These are phyloP conservation scores for Hemisphaericaspora nanyangensis DNA, from an alignment of 805 yeast species.

Conservation along the genomic window DNA sequence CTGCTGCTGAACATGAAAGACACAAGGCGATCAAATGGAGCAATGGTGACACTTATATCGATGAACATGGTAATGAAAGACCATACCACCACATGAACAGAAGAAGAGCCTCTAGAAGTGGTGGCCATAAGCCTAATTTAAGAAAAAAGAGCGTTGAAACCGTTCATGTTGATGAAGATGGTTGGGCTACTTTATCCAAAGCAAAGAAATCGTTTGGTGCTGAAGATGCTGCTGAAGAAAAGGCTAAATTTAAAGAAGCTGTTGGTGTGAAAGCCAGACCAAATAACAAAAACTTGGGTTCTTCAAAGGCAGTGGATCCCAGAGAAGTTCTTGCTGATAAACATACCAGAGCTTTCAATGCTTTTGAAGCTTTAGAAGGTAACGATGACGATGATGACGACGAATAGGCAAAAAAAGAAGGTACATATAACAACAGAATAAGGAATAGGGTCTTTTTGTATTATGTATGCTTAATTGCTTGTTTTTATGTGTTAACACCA, in stretches of 20 bases:
- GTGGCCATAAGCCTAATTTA: conserved; percentile 44
- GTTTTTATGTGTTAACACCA: too few species aligned
- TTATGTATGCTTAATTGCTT: too few species aligned
- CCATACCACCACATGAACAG: conserved; percentile 46
- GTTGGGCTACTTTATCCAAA: conserved; percentile 68
- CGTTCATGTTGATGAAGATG: conserved; percentile 67
- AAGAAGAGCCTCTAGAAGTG: conserved; percentile 60
- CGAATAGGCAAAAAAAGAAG: neutral
- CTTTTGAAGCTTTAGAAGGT: conserved; percentile 73
- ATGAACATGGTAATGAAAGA: conserved; percentile 43
- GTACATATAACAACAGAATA: too few species aligned
- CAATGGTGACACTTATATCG: conserved; percentile 44
- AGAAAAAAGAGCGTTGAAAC: conserved; percentile 52
- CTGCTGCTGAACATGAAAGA: conserved; percentile 22
- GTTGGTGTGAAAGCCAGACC: conserved; percentile 60
- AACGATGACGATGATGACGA: conserved; percentile 37
- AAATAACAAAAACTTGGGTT: conserved; percentile 69
- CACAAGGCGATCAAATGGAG: conserved; percentile 24
- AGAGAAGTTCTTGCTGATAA: conserved; percentile 69
- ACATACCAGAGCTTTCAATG: conserved; percentile 66
- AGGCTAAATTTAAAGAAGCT: conserved; percentile 42
- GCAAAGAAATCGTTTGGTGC: conserved; percentile 47
- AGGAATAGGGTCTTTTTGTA: too few species aligned
- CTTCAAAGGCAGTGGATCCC: conserved; percentile 69
- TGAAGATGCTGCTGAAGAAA: conserved; percentile 47